Percentiles rank a stretch among this genome's conserved stretches.
Evolutionary conservation across 129 eudicot genomes (phyloP).

Genomic region (Helichrysum umbraculigerum): DNA sequence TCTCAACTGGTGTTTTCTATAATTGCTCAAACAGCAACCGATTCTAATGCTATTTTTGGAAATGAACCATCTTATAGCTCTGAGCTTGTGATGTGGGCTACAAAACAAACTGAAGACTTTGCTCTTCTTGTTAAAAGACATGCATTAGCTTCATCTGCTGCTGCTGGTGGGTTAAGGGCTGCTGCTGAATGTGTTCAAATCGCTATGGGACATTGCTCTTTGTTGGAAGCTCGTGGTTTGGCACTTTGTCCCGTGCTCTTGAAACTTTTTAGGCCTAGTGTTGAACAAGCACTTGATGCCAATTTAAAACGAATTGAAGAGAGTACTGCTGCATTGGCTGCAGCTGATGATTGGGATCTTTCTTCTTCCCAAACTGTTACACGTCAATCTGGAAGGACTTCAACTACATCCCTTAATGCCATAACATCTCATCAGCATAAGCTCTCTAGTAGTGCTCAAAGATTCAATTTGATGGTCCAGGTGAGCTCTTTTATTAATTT

Average conservation of each 20-base stretch:
- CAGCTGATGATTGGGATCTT: conserved; percentile 98
- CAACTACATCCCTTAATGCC: conserved; percentile 49
- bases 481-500: conserved; percentile 31
- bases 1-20: conserved; percentile 96
- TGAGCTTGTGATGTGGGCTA: conserved; percentile 98
- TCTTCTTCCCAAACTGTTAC: conserved; percentile 56
- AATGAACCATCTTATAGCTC: conserved; percentile 80
- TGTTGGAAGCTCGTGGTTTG: conserved; percentile 87
- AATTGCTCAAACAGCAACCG: conserved; percentile 90
- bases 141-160: conserved; percentile 97
- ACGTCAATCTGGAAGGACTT: conserved; percentile 75
- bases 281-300: conserved; percentile 98
- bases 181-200: conserved; percentile 99
- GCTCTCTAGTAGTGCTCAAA: conserved; percentile 96
- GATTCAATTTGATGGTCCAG: conserved; percentile 97
- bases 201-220: conserved; percentile 95
- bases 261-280: conserved; percentile 94
- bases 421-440: conserved; percentile 55
- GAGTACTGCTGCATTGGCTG: conserved; percentile 96
- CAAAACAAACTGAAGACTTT: conserved; percentile 80
- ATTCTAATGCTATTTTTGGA: conserved; percentile 76
- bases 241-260: conserved; percentile 92
- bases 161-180: conserved; percentile 98
- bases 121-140: conserved; percentile 88
- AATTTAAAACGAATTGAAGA: conserved; percentile 91